Conservation (phyloP, 805 yeast species). For the Candida parachauliodes region DNA sequence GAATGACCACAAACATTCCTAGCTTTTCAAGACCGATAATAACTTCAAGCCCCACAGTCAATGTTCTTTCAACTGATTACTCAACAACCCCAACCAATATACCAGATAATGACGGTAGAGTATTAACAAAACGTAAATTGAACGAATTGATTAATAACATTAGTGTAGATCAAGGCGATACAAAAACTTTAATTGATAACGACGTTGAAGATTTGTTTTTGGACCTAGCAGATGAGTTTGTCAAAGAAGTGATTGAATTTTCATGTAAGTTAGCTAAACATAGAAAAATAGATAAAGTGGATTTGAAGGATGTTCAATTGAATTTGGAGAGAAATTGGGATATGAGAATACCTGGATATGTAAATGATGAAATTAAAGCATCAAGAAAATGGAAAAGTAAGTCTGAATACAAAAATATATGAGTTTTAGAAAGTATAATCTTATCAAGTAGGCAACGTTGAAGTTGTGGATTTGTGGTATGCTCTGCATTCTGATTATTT, state of each 20-base stretch:
- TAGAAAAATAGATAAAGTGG: conserved; percentile 81
- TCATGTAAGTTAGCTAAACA: conserved; percentile 95
- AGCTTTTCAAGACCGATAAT: conserved; percentile 2
- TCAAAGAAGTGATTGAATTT: conserved; percentile 82
- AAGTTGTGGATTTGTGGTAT: too few species aligned
- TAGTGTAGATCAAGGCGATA: conserved; percentile 85
- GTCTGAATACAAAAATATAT: conserved; percentile 39
- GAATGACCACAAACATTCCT: background rate
- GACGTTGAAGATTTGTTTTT: conserved; percentile 89
- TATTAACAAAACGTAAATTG: conserved; percentile 83
- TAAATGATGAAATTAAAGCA: conserved; percentile 83
- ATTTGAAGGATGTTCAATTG: conserved; percentile 83
- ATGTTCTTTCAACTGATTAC: conserved; percentile 42
- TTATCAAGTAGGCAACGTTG: conserved; percentile 31
- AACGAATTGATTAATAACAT: conserved; percentile 80
- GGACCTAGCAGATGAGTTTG: conserved; percentile 95
- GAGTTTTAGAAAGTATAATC: conserved; percentile 22
- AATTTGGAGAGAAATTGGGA: conserved; percentile 94
- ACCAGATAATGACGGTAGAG: conserved; percentile 67
- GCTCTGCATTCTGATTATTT: too few species aligned
- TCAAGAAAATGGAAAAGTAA: conserved; percentile 71
- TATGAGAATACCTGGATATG: conserved; percentile 87
- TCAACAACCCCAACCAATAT: conserved; percentile 27
- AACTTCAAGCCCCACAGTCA: conserved; percentile 67
- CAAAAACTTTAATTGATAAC: conserved; percentile 86